Conservation (phyloP, 371 early-diverging fungal species). For the Actinomucor elegans region DNA sequence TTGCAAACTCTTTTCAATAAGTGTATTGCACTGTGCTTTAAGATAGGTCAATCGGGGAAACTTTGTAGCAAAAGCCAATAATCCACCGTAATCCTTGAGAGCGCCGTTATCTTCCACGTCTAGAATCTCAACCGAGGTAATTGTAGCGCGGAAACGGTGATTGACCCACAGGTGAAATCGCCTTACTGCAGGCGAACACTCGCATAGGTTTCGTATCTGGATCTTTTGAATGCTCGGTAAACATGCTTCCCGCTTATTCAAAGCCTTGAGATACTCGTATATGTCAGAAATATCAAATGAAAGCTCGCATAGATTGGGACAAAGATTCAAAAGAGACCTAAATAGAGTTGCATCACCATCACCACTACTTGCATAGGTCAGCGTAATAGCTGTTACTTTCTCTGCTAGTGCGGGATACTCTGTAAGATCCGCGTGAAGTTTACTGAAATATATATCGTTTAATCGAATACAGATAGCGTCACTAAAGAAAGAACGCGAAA, state of each 20-base stretch:
- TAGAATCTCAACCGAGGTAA: background rate
- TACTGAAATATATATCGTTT: background rate
- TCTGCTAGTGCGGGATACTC: background rate
- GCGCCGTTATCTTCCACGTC: slow-evolving; percentile 2
- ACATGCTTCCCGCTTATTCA: background rate
- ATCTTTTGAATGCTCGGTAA: slow-evolving; percentile 7
- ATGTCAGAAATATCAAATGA: background rate
- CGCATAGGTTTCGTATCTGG: background rate
- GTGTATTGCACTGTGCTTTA: background rate
- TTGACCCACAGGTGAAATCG: slow-evolving; percentile 8
- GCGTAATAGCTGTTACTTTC: background rate
- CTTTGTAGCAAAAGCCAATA: background rate
- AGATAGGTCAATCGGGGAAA: slow-evolving; percentile 6
- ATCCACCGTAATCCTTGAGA: slow-evolving; percentile 1
- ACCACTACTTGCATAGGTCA: background rate
- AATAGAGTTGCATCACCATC: background rate
- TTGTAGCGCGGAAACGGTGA: slow-evolving; percentile 1
- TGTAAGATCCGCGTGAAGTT: background rate
- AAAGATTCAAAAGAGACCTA: background rate
- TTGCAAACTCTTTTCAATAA: background rate
- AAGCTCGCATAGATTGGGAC: slow-evolving; percentile 1
- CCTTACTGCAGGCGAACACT: slow-evolving; percentile 1
- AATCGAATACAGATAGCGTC: background rate
- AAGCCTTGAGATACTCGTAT: slow-evolving; percentile 1
- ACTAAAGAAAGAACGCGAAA: background rate